Base-by-base conservation (phyloP, 176 grass and related monocot genomes). In the Echinochloa phyllopogon region DNA sequence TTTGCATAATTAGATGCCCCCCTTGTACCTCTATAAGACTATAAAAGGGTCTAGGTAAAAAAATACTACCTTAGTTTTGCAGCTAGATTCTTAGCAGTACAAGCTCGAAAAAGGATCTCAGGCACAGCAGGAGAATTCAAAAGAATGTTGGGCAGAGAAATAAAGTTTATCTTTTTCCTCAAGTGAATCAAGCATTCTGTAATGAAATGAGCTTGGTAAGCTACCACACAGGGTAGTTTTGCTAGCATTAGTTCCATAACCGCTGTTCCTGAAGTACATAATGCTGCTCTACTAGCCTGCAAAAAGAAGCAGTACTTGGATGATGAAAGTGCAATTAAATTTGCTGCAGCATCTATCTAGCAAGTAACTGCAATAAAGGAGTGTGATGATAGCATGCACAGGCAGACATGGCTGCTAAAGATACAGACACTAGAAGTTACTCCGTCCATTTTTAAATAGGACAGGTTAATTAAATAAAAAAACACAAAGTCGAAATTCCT, bases 131-230 rank as follows among this genome's bases (percentile, higher is more conserved):
- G 65, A 76, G 91, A 90, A 87, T 89, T 89, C 76, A 98, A 90
- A 73, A 98, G 89, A 85, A 95, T 98, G 77, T 98, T 98, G 18
- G 93, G 96, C 39, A 98, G 86, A 80, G 91, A 94, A 82, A 98
- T 98, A 83, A 83, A 95, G 9, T 98, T 83, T 70, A 98, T 92
- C 74, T 86, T 95, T 62, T 84, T 95, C 65, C 85, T 98, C 76
- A 90, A 43, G 39, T 83, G 74, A 70, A 98, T 92, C n/a, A 98
- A 83, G 56, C 83, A 95, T 84, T 98, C 91, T 15, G 96, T 98
- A 71, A 98, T 86, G 41, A 92, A 79, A 92, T 98, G 93, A 87
- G 96, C 91, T 82, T 63, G 85, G 82, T 98, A 95, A 78, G 96
- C 87, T 82, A 98, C 96, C 24, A 95, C 86, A 85, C 87, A 93